A percentile compares a stretch with the other conserved stretches of the same genome.
Conservation (phyloP, 352 stramenopile species). For the Peronospora belbahrii region DNA sequence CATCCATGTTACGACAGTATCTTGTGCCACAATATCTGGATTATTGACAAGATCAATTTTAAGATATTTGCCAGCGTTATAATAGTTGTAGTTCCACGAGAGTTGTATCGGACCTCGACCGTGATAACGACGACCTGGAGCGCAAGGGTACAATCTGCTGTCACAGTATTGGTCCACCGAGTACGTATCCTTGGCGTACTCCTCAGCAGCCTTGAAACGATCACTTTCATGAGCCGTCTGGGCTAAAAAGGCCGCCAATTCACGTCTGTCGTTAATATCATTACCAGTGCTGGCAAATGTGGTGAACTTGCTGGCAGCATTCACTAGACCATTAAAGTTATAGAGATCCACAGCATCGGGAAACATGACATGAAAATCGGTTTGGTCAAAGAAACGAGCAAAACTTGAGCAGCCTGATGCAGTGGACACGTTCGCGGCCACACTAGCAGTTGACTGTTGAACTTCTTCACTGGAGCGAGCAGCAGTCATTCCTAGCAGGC, state of each 20-base stretch:
- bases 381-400: conserved; percentile 32
- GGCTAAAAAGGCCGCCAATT: conserved; percentile 39
- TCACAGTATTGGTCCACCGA: conserved; percentile 41
- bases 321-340: conserved; percentile 34
- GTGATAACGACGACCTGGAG: conserved; percentile 33
- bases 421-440: conserved; percentile 3
- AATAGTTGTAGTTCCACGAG: conserved; percentile 57
- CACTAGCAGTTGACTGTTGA: conserved; percentile 7
- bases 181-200: conserved; percentile 33
- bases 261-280: conserved; percentile 30
- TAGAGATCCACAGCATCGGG: conserved; percentile 34
- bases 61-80: conserved; percentile 25
- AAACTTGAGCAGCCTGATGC: conserved; percentile 12
- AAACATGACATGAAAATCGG: conserved; percentile 28
- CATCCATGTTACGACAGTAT: conserved; percentile 32
- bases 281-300: conserved; percentile 39
- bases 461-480: conserved; percentile 6
- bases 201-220: conserved; percentile 34
- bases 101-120: conserved; percentile 46
- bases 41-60: conserved; percentile 32
- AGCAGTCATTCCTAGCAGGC: conserved; percentile 11
- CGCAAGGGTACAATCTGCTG: conserved; percentile 26
- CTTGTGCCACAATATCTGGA: conserved; percentile 33
- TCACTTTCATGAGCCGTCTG: conserved; percentile 39
- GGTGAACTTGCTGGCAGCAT: conserved; percentile 33